These are phyloP conservation scores for Nitzschia putrida DNA, from an alignment of 108 stramenopile species.

Conservation along the genomic window DNA sequence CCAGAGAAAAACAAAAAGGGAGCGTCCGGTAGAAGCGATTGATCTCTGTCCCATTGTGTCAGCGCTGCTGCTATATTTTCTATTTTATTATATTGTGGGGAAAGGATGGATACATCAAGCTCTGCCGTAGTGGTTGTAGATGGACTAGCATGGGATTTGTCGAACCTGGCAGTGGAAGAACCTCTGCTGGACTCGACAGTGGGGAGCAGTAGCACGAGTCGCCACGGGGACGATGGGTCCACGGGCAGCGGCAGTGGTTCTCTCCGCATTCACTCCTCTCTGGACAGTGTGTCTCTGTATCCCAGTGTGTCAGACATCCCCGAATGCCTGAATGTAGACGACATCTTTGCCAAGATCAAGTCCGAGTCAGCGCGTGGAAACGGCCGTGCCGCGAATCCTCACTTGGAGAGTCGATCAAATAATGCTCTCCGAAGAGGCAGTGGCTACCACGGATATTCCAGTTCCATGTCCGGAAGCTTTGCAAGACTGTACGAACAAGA, in stretches of 20 bases:
- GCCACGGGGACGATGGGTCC: not conserved
- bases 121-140: not conserved
- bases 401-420: not conserved
- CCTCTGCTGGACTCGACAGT: not conserved
- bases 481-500: too few relatives aligned
- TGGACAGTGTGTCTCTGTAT: not conserved
- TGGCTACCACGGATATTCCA: too few relatives aligned
- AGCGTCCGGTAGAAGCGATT: too few relatives aligned
- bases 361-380: not conserved
- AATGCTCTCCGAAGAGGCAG: too few relatives aligned
- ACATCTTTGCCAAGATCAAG: slow-evolving; percentile 1
- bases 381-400: not conserved
- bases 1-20: too few relatives aligned
- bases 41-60: too few relatives aligned
- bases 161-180: not conserved
- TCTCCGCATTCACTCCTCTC: not conserved
- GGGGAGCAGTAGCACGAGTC: not conserved
- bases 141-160: not conserved
- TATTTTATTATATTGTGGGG: not conserved
- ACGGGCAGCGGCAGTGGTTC: not conserved
- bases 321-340: not conserved
- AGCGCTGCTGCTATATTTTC: too few relatives aligned
- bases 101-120: not conserved
- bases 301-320: not conserved
- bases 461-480: too few relatives aligned